A percentile compares a stretch with the other conserved stretches of the same genome.
Evolutionary conservation across 345 rosid genomes (phyloP).

Genomic region (Pistacia vera): DNA sequence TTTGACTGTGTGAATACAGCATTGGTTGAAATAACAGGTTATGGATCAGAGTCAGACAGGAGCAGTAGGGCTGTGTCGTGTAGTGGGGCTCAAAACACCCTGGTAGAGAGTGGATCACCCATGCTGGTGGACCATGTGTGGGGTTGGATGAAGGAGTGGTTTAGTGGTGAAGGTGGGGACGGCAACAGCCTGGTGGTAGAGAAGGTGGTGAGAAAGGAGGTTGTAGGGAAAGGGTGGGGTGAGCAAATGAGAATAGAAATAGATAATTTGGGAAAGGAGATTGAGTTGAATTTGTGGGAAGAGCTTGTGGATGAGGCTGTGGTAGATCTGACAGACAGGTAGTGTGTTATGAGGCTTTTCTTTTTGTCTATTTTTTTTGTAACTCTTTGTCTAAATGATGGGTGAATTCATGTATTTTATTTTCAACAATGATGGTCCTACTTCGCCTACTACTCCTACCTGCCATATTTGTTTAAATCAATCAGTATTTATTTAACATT

Average conservation of each 20-base stretch:
- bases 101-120: conserved; percentile 23
- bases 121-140: conserved; percentile 63
- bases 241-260: conserved; percentile 51
- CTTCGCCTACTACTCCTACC: not conserved
- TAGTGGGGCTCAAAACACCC: conserved; percentile 17
- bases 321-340: conserved; percentile 47
- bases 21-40: conserved; percentile 46
- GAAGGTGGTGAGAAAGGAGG: conserved; percentile 65
- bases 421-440: conserved; percentile 23
- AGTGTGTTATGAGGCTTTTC: conserved; percentile 24
- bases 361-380: not conserved
- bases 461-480: conserved; percentile 24
- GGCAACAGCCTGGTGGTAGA: conserved; percentile 64
- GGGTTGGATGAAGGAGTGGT: conserved; percentile 69
- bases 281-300: conserved; percentile 63
- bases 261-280: conserved; percentile 53
- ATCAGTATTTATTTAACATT: conserved; percentile 10
- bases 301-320: conserved; percentile 87
- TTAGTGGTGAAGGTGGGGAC: conserved; percentile 52
- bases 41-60: conserved; percentile 36
- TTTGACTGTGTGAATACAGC: conserved; percentile 77
- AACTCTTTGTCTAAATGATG: conserved; percentile 14
- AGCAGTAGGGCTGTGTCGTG: conserved; percentile 26
- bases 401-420: conserved; percentile 27
- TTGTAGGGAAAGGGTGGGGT: conserved; percentile 72